phyloP scores from a whole-genome alignment of 805 yeast genomes.

The Saturnispora ahearnii region DNA sequence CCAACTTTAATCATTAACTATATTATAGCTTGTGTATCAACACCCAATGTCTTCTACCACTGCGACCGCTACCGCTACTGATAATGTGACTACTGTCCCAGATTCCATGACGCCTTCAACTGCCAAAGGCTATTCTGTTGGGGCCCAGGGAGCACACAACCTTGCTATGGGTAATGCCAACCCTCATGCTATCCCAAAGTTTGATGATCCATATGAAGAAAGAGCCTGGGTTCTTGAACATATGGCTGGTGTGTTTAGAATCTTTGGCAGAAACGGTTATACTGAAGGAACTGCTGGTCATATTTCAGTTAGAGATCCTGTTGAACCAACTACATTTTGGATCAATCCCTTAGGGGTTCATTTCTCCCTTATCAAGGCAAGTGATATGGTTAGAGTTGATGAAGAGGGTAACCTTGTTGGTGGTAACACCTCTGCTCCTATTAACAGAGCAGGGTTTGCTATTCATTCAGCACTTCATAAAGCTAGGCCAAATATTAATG shows the following conservation, averaged over 20 bases:
- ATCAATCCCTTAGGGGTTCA: slow-evolving; percentile 82
- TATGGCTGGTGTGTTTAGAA: slow-evolving; percentile 79
- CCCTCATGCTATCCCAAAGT: slow-evolving; percentile 45
- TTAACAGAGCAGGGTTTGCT: slow-evolving; percentile 63
- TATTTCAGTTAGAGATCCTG: slow-evolving; percentile 77
- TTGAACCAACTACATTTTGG: slow-evolving; percentile 76
- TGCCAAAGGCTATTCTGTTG: slow-evolving; percentile 34
- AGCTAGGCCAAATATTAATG: slow-evolving; percentile 61
- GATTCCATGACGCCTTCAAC: slow-evolving; percentile 24
- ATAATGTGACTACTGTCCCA: slow-evolving; percentile 15
- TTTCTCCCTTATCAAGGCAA: slow-evolving; percentile 49
- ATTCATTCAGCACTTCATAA: slow-evolving; percentile 61
- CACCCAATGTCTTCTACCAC: slow-evolving; percentile 4
- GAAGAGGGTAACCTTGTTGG: slow-evolving; percentile 56
- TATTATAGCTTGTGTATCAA: background rate
- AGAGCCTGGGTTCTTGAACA: slow-evolving; percentile 55
- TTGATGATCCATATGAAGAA: slow-evolving; percentile 39
- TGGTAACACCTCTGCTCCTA: slow-evolving; percentile 35
- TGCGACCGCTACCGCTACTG: slow-evolving; percentile 2
- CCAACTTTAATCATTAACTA: background rate
- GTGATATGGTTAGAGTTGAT: slow-evolving; percentile 57
- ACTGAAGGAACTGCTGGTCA: slow-evolving; percentile 81
- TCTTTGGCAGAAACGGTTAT: slow-evolving; percentile 70
- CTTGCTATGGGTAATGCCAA: slow-evolving; percentile 45
- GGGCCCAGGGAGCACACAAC: slow-evolving; percentile 49